Evolutionary conservation across 257 asterid species (phyloP).

Genomic region (Mentha longifolia): DNA sequence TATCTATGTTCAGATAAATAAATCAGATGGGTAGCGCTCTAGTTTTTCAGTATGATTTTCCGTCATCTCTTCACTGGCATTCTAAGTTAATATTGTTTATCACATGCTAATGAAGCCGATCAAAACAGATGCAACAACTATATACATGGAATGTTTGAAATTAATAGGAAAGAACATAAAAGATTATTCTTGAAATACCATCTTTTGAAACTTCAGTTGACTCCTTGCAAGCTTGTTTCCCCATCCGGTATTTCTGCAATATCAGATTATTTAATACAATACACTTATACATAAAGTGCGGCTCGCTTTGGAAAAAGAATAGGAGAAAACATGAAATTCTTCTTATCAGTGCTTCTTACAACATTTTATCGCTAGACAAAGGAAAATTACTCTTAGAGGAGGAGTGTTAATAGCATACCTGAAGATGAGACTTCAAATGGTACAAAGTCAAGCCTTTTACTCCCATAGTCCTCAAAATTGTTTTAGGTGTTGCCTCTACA

Average conservation of each 20-base stretch:
- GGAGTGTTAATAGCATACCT: conserved; percentile 46
- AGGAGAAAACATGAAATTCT: too few species aligned
- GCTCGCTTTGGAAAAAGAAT: neutral
- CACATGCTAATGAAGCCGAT: neutral
- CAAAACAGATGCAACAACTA: neutral
- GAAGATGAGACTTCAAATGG: conserved; percentile 97
- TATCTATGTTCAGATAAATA: conserved; percentile 7
- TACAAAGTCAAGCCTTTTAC: conserved; percentile 93
- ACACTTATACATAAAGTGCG: conserved; percentile 7
- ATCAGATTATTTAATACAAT: conserved; percentile 8
- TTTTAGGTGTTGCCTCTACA: conserved; percentile 93
- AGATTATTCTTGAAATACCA: conserved; percentile 45
- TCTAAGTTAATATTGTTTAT: neutral
- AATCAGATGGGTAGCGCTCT: neutral
- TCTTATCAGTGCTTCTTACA: too few species aligned
- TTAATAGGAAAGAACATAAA: neutral
- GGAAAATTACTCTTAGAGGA: neutral
- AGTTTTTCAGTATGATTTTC: neutral
- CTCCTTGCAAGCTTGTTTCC: conserved; percentile 80
- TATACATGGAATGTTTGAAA: conserved; percentile 6
- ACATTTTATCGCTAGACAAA: conserved; percentile 1
- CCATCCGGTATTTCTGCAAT: conserved; percentile 85
- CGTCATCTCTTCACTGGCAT: neutral
- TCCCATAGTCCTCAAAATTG: conserved; percentile 89
- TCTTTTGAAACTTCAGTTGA: conserved; percentile 81